Conservation (phyloP, 768 basidiomycete genomes). For the Leccinum subgranulosum region DNA sequence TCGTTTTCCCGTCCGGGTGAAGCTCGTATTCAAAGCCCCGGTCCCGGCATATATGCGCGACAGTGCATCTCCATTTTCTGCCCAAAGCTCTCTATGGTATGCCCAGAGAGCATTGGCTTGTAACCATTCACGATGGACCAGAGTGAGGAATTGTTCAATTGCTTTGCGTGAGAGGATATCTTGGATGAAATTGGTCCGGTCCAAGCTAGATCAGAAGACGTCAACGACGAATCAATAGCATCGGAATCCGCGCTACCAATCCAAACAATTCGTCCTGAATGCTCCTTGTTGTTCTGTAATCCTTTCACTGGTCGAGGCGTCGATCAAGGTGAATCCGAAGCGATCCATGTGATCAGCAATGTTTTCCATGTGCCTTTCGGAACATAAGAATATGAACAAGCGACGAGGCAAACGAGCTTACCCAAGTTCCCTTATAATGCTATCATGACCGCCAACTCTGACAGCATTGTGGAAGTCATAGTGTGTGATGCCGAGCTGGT, state of each 20-base stretch:
- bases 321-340: conserved; percentile 85
- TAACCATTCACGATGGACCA: conserved; percentile 76
- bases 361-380: conserved; percentile 56
- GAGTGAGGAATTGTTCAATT: conserved; percentile 77
- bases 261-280: conserved; percentile 93
- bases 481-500: conserved; percentile 75
- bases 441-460: conserved; percentile 81
- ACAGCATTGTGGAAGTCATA: conserved; percentile 94
- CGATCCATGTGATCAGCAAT: conserved; percentile 65
- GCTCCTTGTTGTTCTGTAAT: conserved; percentile 90
- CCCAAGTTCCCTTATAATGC: conserved; percentile 72
- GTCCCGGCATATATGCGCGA: conserved; percentile 94
- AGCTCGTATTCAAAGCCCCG: conserved; percentile 92
- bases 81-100: conserved; percentile 92
- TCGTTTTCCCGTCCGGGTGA: conserved; percentile 91
- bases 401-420: conserved; percentile 24
- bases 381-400: conserved; percentile 5
- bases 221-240: neutral
- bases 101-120: conserved; percentile 71
- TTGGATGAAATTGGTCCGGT: conserved; percentile 96
- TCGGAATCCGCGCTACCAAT: conserved; percentile 59
- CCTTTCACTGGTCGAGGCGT: conserved; percentile 58
- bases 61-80: conserved; percentile 92
- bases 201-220: conserved; percentile 54
- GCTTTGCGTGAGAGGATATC: conserved; percentile 86